Base-by-base conservation (phyloP, 805 yeast genomes). In the Candida andamanensis region DNA sequence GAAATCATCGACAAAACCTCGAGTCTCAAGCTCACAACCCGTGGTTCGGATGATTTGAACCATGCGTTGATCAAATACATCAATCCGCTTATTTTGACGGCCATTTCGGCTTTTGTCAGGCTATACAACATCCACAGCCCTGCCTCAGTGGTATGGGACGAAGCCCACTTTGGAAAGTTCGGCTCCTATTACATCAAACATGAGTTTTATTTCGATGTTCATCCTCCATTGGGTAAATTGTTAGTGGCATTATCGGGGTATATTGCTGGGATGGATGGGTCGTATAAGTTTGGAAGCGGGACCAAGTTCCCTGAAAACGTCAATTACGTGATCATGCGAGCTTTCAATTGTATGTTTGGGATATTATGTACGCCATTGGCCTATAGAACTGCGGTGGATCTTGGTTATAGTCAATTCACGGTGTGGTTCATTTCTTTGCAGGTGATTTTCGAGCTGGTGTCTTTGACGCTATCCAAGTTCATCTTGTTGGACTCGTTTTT, bases 221-320 rank as follows among this genome's bases (percentile, higher is more conserved):
- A 90, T 60, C 98, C 98, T 29, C 98, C 98, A 2, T 66, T 90
- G 47, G 97, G 97, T 15, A 90, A 90, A 59, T 80, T 90, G 82
- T 69, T 92, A 39, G 85, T 86, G 37, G 97, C 95, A 0, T 67
- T 85, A 24, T 79, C 89, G 3, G 97, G 95, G 28, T 85, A 76
- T 55, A 54, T 87, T 38, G 90, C 92, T 24, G 89, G 87, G 11
- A 87, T 80, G 60, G 78, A 87, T 52, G 97, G 97, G 13, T 69
- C 80, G 16, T 92, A 89, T 75, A 85, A 76, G 42, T 92, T 92
- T 64, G 90, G 84, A 17, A 82, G 94, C 29, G 95, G 95, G 31
- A 69, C 69, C 28, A 60, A 54, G 17, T 92, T 82, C 56, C 95
- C 95, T 2, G 83, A 75, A 10, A 71, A 76, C 44, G 72, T 84